A percentile compares a stretch with the other conserved stretches of the same genome.
Conservation (phyloP, 2,329 filamentous ascomycete genomes). For the Ophiostoma piceae region DNA sequence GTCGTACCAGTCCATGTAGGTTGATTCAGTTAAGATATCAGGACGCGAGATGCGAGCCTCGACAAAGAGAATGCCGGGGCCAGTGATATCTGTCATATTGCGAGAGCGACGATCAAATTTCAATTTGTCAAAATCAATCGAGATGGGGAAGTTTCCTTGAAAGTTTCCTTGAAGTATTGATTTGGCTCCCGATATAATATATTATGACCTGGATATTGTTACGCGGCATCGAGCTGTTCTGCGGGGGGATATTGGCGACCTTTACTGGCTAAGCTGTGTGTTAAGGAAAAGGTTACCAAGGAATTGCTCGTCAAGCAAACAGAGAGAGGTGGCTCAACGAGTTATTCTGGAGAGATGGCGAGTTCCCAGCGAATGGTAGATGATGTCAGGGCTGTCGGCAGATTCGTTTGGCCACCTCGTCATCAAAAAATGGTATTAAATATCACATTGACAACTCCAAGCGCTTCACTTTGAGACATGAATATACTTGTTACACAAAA, state of each 20-base stretch:
- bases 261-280: neutral
- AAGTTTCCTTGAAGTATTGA: neutral
- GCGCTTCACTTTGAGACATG: neutral
- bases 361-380: too few relatives aligned
- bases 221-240: neutral
- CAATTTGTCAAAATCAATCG: too few relatives aligned
- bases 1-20: neutral
- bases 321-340: too few relatives aligned
- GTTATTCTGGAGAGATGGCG: too few relatives aligned
- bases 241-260: neutral
- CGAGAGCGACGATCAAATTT: neutral
- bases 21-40: neutral
- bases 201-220: neutral
- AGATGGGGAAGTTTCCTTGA: too few relatives aligned
- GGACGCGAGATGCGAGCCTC: neutral
- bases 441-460: too few relatives aligned
- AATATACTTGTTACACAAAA: neutral
- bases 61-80: conserved; percentile 2
- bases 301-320: too few relatives aligned
- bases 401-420: too few relatives aligned
- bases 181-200: neutral
- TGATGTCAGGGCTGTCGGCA: too few relatives aligned
- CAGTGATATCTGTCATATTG: neutral
- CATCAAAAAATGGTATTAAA: too few relatives aligned
- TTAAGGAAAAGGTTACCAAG: neutral